Evolutionary conservation across 2,329 filamentous ascomycete genomes (phyloP).

Genomic region (Phialophora chinensis): DNA sequence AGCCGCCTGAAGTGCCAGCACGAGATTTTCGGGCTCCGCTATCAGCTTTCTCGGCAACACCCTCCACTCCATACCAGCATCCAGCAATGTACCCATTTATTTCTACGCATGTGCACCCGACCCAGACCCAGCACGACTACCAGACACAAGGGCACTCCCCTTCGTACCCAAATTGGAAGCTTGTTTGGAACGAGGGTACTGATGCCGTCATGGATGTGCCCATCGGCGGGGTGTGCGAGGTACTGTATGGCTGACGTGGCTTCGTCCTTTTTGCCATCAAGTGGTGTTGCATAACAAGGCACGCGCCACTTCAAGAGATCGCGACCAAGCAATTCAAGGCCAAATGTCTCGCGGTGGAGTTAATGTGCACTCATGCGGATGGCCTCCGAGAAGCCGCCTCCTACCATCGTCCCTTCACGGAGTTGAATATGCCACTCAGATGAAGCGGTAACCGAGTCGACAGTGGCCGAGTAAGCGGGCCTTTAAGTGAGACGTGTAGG

Average conservation of each 20-base stretch:
- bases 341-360: not conserved
- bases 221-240: constrained; percentile 90
- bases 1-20: constrained; percentile 16
- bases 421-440: not conserved
- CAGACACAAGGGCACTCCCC: constrained; percentile 3
- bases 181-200: constrained; percentile 87
- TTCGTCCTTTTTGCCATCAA: not conserved
- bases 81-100: constrained; percentile 21
- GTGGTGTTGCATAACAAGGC: not conserved
- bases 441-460: not conserved
- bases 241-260: constrained; percentile 73
- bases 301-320: not conserved
- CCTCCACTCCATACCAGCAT: not conserved
- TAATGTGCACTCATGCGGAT: not conserved
- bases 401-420: not conserved
- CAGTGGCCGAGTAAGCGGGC: no score
- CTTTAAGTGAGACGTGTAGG: not conserved
- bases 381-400: not conserved
- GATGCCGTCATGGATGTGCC: constrained; percentile 98
- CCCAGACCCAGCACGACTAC: constrained; percentile 6
- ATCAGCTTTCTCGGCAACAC: not conserved
- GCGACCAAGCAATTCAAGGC: not conserved
- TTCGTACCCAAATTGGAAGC: constrained; percentile 69
- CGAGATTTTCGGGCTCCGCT: constrained; percentile 2
- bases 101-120: constrained; percentile 1